Percentiles rank a stretch among this genome's conserved stretches.
Evolutionary conservation across 1,284 basidiomycete genomes (phyloP).

Genomic region (Hymenochaete sp.): DNA sequence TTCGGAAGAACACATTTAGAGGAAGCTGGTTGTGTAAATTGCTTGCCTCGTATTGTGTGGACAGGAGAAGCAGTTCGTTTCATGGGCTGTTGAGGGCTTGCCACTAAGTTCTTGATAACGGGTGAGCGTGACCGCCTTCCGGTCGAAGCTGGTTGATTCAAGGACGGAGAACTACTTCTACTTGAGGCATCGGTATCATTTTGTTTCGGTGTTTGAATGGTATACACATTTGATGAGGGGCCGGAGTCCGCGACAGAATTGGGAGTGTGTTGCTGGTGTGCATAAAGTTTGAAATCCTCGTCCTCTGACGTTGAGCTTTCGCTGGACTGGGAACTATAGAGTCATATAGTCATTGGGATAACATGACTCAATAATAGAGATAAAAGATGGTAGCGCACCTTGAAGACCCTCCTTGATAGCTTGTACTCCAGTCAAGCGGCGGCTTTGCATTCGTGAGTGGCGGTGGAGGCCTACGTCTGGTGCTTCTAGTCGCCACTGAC

Average conservation of each 20-base stretch:
- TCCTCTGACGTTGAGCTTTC: constrained; percentile 15
- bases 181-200: constrained; percentile 10
- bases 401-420: constrained; percentile 74
- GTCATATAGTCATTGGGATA: background rate
- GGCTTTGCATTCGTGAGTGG: constrained; percentile 22
- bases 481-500: constrained; percentile 5
- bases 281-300: constrained; percentile 7
- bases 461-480: constrained; percentile 20
- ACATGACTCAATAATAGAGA: background rate
- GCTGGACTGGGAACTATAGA: constrained; percentile 14
- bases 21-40: constrained; percentile 19
- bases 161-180: constrained; percentile 13
- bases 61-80: constrained; percentile 22
- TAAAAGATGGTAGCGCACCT: constrained; percentile 34
- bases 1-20: constrained; percentile 34
- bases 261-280: constrained; percentile 10
- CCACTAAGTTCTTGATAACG: constrained; percentile 8
- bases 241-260: constrained; percentile 4
- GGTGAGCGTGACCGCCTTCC: constrained; percentile 12
- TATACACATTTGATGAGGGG: constrained; percentile 4
- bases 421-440: constrained; percentile 67
- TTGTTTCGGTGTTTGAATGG: background rate
- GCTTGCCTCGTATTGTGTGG: constrained; percentile 24
- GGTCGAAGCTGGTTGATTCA: constrained; percentile 3
- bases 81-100: constrained; percentile 19